Evolutionary conservation across 441 rosid species (phyloP).

Genomic region (Erodium moschatum): DNA sequence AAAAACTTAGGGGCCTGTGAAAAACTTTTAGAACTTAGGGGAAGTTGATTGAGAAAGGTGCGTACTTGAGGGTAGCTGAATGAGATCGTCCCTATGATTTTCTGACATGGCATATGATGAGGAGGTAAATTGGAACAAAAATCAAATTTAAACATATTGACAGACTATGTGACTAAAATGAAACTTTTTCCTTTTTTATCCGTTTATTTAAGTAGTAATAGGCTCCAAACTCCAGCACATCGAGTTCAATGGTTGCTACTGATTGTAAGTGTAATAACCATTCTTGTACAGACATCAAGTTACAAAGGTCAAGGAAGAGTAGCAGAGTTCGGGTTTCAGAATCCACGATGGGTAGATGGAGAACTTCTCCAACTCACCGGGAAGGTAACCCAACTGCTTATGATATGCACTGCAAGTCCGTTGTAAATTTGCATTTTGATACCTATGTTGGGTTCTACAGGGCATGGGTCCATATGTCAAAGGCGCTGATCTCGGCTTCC

Average conservation of each 20-base stretch:
- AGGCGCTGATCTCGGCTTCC: slow-evolving; percentile 88
- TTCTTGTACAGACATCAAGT: slow-evolving; percentile 48
- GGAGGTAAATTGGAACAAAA: background rate
- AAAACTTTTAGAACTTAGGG: no score
- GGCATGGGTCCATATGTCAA: slow-evolving; percentile 69
- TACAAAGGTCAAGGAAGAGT: slow-evolving; percentile 86
- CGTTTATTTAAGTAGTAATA: background rate
- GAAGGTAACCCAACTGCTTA: slow-evolving; percentile 41
- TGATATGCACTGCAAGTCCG: background rate
- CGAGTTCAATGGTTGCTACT: no score
- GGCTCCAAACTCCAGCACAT: background rate
- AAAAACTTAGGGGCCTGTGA: no score
- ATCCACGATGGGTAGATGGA: slow-evolving; percentile 87
- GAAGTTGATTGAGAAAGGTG: no score
- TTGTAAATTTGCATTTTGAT: background rate
- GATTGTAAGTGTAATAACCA: background rate
- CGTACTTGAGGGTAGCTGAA: no score
- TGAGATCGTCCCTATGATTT: background rate
- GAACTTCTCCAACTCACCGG: slow-evolving; percentile 80
- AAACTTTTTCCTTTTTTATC: background rate
- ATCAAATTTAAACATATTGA: no score
- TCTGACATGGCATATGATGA: background rate
- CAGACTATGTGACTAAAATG: background rate
- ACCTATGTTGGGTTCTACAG: slow-evolving; percentile 24
- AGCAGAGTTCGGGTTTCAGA: slow-evolving; percentile 68